Evolutionary conservation across 2,329 filamentous ascomycete genomes (phyloP), one percentile per base, ranked within the genome.

Genomic region (Fusarium protoensiforme): DNA sequence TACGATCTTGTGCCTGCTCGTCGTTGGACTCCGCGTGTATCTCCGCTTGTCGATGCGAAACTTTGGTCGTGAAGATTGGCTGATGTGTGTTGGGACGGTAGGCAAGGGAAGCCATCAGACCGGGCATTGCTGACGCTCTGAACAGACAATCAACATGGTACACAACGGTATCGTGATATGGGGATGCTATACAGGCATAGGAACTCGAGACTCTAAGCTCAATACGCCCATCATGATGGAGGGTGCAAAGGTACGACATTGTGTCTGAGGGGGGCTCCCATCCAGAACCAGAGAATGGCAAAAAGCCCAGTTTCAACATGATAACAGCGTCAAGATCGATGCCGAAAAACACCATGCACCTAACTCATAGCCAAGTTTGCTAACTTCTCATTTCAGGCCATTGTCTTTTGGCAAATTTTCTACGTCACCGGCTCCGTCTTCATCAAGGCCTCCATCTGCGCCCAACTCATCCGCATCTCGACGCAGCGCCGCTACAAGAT

Each of bases 391-490:
- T 29, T n/a, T 9, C 18, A 68, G 63, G 20, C 29, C 2, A 38
- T 64, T 2, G 46, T 51, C 0, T 56, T 71, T 14, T 71, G 63
- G 67, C 63, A 67, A 24, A 48, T 71, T 4, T 67, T 70, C 35
- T 71, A 70, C 22, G 59, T 64, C 27, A 39, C 33, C 24, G 36
- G 22, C 13, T 69, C 66, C 2, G 16, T 59, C 0, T 67, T 67
- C 22, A 67, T 71, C 56, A 70, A 70, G 24, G 7, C 57, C 8
- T 63, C 62, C 7, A 71, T 71, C n/a, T 67, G 69, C 20, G 14
- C n/a, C 16, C 56, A 65, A 9, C 64, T 71, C 4, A 14, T 61
- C 5, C 63, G 69, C 10, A 62, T 71, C 7, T 61, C 67, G 3
- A 48, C 39, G 5, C 41, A 53, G 1, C 58, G 33, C 7, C n/a